Evolutionary conservation across 78 protist genomes (phyloP).

Genomic region (Cavenderia fasciculata): DNA sequence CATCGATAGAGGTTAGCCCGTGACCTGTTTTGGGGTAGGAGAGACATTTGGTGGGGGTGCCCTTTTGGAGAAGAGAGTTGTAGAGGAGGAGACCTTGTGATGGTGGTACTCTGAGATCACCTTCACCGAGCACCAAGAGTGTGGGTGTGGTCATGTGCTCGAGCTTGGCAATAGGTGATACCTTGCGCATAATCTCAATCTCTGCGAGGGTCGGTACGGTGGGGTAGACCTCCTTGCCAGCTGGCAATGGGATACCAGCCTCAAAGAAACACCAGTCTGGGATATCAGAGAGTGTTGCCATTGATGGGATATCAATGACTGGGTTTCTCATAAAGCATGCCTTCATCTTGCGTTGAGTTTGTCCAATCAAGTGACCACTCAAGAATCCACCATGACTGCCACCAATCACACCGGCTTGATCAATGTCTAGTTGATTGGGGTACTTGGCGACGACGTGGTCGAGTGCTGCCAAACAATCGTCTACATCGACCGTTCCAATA

Average conservation of each 20-base stretch:
- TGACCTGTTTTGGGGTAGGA: conserved; percentile 42
- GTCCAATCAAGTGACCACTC: conserved; percentile 25
- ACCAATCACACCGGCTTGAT: conserved; percentile 1
- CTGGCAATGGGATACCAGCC: conserved; percentile 5
- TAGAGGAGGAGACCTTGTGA: conserved; percentile 32
- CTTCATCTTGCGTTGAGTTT: conserved; percentile 1
- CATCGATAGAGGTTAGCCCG: conserved; percentile 26
- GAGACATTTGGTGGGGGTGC: conserved; percentile 24
- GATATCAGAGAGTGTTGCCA: conserved; percentile 42
- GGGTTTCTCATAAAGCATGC: conserved; percentile 62
- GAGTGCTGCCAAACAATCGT: conserved; percentile 18
- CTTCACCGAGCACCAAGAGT: conserved; percentile 20
- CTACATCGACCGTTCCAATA: conserved; percentile 8
- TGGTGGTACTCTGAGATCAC: conserved; percentile 29
- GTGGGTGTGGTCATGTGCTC: conserved; percentile 24
- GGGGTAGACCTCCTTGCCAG: conserved; percentile 21
- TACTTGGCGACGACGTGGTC: background rate
- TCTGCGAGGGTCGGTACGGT: conserved; percentile 22
- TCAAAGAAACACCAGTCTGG: conserved; percentile 70
- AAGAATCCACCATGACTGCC: conserved; percentile 75
- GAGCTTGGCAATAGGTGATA: conserved; percentile 39
- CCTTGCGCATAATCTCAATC: conserved; percentile 25
- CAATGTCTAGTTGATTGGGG: background rate
- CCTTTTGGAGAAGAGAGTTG: conserved; percentile 27
- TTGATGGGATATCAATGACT: conserved; percentile 32